A percentile compares a stretch with the other conserved stretches of the same genome.
Conservation (phyloP, 2,329 filamentous ascomycete species). For the Lecanosticta acicola region DNA sequence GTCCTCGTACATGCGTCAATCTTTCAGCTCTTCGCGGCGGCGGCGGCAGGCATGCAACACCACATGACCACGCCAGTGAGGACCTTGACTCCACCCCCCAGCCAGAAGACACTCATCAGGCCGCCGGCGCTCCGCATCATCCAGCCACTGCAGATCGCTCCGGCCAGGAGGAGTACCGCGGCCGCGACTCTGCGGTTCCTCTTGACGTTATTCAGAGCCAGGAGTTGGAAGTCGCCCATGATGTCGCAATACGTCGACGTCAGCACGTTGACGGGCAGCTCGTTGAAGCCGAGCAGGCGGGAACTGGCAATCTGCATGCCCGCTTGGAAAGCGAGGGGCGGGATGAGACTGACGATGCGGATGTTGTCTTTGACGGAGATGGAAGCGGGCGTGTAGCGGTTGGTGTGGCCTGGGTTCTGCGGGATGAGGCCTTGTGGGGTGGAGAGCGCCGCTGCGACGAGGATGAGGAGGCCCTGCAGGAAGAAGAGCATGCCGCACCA, state of each 20-base stretch:
- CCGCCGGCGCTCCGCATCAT: conserved; percentile 41
- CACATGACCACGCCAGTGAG: conserved; percentile 9
- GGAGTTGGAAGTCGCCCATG: conserved; percentile 46
- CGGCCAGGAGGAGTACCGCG: conserved; percentile 44
- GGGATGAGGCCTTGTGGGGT: conserved; percentile 43
- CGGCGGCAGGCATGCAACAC: conserved; percentile 3
- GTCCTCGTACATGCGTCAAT: neutral
- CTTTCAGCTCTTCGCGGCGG: neutral
- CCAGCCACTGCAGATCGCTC: conserved; percentile 48
- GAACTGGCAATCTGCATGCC: conserved; percentile 51
- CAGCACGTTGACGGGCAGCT: conserved; percentile 51
- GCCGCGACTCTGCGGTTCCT: conserved; percentile 45
- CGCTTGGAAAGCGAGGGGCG: conserved; percentile 48
- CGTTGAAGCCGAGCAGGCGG: conserved; percentile 47
- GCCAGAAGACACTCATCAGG: conserved; percentile 43
- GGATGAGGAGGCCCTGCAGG: conserved; percentile 48
- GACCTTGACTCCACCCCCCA: conserved; percentile 44
- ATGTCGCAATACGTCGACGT: conserved; percentile 53
- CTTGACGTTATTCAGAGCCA: conserved; percentile 47
- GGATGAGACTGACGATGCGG: conserved; percentile 42
- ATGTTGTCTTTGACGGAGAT: conserved; percentile 35
- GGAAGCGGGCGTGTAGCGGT: conserved; percentile 15
- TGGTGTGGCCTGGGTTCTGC: conserved; percentile 35
- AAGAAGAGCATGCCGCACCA: conserved; percentile 47
- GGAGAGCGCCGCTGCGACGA: conserved; percentile 50